A percentile compares a stretch with the other conserved stretches of the same genome.
phyloP scores from a whole-genome alignment of 2,329 filamentous ascomycete genomes.

The Diaporthe destruens region DNA sequence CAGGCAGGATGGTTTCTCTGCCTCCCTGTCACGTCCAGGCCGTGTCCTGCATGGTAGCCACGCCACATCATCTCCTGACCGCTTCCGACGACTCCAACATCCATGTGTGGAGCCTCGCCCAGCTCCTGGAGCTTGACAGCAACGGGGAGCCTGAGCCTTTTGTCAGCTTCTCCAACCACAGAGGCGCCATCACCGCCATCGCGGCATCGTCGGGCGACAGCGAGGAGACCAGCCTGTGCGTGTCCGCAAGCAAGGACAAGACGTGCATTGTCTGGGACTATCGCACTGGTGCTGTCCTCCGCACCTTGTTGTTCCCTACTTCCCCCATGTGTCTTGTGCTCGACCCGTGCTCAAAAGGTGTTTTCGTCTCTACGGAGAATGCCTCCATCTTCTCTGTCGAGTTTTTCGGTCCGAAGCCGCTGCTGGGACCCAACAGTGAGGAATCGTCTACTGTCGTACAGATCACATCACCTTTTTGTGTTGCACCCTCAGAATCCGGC shows the following conservation, averaged over 20 bases:
- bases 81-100: slow-evolving; percentile 90
- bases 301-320: slow-evolving; percentile 85
- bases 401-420: slow-evolving; percentile 69
- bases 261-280: slow-evolving; percentile 96
- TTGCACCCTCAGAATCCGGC: slow-evolving; percentile 74
- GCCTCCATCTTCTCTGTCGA: slow-evolving; percentile 85
- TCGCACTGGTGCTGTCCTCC: slow-evolving; percentile 78
- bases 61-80: slow-evolving; percentile 79
- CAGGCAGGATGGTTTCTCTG: slow-evolving; percentile 81
- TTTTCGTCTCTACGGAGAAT: slow-evolving; percentile 85
- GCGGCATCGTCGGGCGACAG: slow-evolving; percentile 74
- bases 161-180: slow-evolving; percentile 82
- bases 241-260: slow-evolving; percentile 88
- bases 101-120: slow-evolving; percentile 88
- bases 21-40: slow-evolving; percentile 83
- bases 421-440: slow-evolving; percentile 65
- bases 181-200: slow-evolving; percentile 77
- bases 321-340: slow-evolving; percentile 79
- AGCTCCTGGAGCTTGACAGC: slow-evolving; percentile 73
- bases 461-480: slow-evolving; percentile 65
- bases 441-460: slow-evolving; percentile 71
- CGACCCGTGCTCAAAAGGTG: slow-evolving; percentile 85
- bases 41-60: slow-evolving; percentile 80
- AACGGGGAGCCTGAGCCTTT: slow-evolving; percentile 75
- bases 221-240: slow-evolving; percentile 80